A percentile compares a stretch with the other conserved stretches of the same genome.
Evolutionary conservation across 1,284 basidiomycete species (phyloP).

Genomic region (Leccinum pallidistipes): DNA sequence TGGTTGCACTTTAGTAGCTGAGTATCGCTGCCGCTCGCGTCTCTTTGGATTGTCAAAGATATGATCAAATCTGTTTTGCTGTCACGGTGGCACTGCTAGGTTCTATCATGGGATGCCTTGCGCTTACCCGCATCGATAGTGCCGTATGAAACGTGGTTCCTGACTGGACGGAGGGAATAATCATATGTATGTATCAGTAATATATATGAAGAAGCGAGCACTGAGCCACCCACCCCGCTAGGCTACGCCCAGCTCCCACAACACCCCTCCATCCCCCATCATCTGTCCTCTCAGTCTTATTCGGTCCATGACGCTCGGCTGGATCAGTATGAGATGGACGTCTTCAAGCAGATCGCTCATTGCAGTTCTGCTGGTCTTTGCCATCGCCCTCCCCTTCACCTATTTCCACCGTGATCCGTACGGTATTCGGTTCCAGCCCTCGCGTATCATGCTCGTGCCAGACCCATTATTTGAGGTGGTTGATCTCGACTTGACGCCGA

Average conservation of each 20-base stretch:
- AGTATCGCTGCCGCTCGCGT: neutral
- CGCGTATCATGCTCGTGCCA: neutral
- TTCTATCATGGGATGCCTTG: neutral
- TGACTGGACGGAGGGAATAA: neutral
- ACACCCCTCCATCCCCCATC: neutral
- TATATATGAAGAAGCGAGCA: neutral
- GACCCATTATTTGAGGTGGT: neutral
- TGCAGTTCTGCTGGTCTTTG: constrained; percentile 1
- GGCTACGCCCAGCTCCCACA: neutral
- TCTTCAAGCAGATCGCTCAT: constrained; percentile 4
- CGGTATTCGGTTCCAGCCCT: neutral
- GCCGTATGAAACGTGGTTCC: neutral
- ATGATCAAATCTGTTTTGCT: neutral
- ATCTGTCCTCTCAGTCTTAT: neutral
- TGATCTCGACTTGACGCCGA: neutral
- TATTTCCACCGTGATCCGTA: neutral
- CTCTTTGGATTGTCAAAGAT: neutral
- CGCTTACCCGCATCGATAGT: neutral
- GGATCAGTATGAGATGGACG: constrained; percentile 1
- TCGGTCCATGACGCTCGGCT: neutral
- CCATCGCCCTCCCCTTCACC: neutral
- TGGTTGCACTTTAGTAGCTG: neutral
- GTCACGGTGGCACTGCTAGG: neutral
- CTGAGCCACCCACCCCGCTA: neutral
- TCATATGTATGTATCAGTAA: neutral